phyloP scores from a whole-genome alignment of 2,329 filamentous ascomycete genomes.

The Pyrenochaeta sp. region DNA sequence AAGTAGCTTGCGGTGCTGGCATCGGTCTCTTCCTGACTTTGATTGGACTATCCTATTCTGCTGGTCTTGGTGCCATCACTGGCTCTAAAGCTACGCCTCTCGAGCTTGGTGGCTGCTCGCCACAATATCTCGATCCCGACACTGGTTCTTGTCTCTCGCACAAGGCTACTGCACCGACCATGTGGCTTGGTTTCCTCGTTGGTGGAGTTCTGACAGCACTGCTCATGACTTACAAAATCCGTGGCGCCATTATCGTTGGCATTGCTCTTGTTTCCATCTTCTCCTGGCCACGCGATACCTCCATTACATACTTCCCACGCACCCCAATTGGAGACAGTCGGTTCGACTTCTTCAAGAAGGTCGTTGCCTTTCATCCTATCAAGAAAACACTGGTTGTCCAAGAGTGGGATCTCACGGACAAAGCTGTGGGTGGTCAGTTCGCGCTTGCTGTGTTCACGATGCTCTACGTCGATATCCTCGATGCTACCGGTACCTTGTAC shows the following conservation, averaged over 20 bases:
- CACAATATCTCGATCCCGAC: constrained; percentile 52
- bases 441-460: constrained; percentile 86
- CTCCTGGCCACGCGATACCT: constrained; percentile 81
- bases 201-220: constrained; percentile 81
- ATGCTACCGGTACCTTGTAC: constrained; percentile 82
- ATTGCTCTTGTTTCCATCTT: constrained; percentile 86
- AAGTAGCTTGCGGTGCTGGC: constrained; percentile 87
- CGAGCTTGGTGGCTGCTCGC: constrained; percentile 76
- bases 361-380: constrained; percentile 84
- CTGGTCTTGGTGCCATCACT: constrained; percentile 80
- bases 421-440: constrained; percentile 73
- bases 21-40: constrained; percentile 85
- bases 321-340: constrained; percentile 70
- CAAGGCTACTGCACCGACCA: constrained; percentile 81
- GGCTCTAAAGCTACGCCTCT: constrained; percentile 72
- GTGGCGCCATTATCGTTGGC: constrained; percentile 83
- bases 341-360: constrained; percentile 88
- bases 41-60: constrained; percentile 80
- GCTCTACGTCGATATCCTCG: constrained; percentile 88
- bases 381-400: constrained; percentile 72
- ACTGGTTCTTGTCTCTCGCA: constrained; percentile 66
- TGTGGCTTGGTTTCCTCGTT: constrained; percentile 90
- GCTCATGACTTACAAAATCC: constrained; percentile 84
- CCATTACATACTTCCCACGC: constrained; percentile 82
- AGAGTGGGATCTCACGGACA: constrained; percentile 71